These are phyloP conservation scores for Colletotrichum sp. DNA, from an alignment of 2,329 filamentous ascomycete species.

Conservation along the genomic window DNA sequence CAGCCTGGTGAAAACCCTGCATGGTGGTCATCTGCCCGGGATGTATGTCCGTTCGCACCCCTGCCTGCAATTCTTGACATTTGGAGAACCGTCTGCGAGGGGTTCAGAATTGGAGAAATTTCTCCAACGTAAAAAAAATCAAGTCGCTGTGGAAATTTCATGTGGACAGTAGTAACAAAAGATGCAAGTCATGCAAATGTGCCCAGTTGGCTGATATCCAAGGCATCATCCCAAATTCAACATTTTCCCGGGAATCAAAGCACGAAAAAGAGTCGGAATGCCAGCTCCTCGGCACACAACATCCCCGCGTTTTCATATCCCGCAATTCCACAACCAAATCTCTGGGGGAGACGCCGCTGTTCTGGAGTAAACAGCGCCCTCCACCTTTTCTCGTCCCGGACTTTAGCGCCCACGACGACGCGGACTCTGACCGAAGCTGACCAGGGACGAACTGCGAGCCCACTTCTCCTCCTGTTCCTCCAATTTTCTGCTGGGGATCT, in stretches of 20 bases:
- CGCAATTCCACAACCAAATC: background rate
- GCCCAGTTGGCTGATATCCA: background rate
- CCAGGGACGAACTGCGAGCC: background rate
- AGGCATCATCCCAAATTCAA: background rate
- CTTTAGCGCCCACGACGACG: background rate
- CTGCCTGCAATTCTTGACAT: background rate
- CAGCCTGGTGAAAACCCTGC: background rate
- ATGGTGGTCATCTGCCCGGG: background rate
- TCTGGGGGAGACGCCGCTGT: background rate
- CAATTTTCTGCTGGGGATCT: background rate
- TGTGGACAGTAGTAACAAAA: background rate
- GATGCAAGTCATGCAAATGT: background rate
- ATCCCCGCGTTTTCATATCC: conserved; percentile 7
- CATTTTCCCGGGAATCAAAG: background rate
- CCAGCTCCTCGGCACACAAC: background rate
- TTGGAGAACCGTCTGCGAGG: background rate
- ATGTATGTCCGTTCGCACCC: background rate
- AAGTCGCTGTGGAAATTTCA: background rate
- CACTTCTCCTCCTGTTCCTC: background rate
- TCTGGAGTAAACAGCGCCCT: background rate
- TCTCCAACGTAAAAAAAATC: background rate
- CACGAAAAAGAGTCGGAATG: background rate
- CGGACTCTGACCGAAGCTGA: conserved; percentile 17
- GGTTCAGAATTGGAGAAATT: background rate
- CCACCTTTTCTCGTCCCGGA: background rate